Conservation (phyloP, 139 green algal species). For the Coelastrella sp. region DNA sequence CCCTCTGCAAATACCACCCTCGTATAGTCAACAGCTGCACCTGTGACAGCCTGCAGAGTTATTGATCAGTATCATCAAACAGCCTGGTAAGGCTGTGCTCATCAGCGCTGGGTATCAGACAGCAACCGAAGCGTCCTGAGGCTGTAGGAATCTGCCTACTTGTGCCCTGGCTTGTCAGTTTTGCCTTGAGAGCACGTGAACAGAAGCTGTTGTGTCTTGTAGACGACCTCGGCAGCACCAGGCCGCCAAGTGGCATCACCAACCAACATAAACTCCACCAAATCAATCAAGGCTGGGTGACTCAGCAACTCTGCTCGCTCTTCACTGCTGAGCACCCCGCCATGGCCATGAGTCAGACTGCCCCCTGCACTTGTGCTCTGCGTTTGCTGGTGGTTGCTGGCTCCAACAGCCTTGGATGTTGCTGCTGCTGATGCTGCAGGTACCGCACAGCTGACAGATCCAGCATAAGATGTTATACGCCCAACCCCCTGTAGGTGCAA, state of each 20-base stretch:
- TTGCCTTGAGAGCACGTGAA: no score
- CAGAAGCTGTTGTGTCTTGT: slow-evolving; percentile 14
- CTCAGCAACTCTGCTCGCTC: neutral
- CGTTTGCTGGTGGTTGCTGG: neutral
- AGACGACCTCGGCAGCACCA: slow-evolving; percentile 40
- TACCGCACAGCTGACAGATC: neutral
- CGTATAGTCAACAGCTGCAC: no score
- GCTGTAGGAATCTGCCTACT: no score
- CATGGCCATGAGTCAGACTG: neutral
- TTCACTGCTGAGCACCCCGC: neutral
- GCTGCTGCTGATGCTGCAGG: neutral
- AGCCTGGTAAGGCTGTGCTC: no score
- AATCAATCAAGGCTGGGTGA: slow-evolving; percentile 26
- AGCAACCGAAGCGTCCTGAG: no score
- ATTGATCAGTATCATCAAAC: no score
- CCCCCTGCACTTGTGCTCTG: neutral
- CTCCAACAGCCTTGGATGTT: neutral
- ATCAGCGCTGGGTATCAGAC: no score
- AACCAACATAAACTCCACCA: slow-evolving; percentile 74
- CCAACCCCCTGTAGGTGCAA: slow-evolving; percentile 39
- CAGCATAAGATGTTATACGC: slow-evolving; percentile 8
- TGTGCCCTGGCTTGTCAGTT: no score
- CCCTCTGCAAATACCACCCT: no score
- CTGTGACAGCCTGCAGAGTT: no score
- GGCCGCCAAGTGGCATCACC: slow-evolving; percentile 63